Base-by-base conservation (phyloP, 306 rosid species). In the Adenanthera pavonina region DNA sequence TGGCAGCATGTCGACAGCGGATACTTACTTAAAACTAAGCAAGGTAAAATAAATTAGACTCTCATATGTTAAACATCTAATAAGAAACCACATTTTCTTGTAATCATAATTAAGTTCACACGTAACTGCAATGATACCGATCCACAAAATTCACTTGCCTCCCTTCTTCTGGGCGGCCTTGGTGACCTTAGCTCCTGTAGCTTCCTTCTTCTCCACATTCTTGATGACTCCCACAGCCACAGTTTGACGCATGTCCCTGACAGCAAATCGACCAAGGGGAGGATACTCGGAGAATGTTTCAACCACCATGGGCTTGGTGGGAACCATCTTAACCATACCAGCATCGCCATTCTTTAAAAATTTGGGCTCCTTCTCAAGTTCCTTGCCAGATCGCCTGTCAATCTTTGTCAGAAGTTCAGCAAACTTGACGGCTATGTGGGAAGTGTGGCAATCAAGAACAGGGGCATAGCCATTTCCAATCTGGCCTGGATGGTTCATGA, bases 381-480 rank as follows among this genome's bases (percentile, higher is more conserved):
- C 87, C 88, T 85, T 85, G 17, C 88, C 88, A 38, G 89, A 88
- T 65, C 88, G 80, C 72, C 89, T 82, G 79, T 88, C 91, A 0
- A 86, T 88, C 85, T 88, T 88, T 77, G 89, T 88, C n/a, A 78
- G 14, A n/a, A 88, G 60, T n/a, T 88, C 89, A 13, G 85, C 77
- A n/a, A 86, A 86, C 81, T 88, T 86, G 2, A 88, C 89, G 3
- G 91, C 91, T 84, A 88, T 88, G 88, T 84, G 91, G 1, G 87
- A 88, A 5, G 91, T 88, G 89, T 88, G 91, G 82, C 91, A 88
- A 5, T 88, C 91, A 0, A 88, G 86, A 35, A 88, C 89, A 7
- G 91, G 89, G 17, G 89, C 30, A 25, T 25, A 25, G 30, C 30
- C 30, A 25, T 25, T 25, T 25, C 30, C 30, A 25, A 25, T 25